Conservation (phyloP, 306 rosid genomes). For the Fragaria ananassa region DNA sequence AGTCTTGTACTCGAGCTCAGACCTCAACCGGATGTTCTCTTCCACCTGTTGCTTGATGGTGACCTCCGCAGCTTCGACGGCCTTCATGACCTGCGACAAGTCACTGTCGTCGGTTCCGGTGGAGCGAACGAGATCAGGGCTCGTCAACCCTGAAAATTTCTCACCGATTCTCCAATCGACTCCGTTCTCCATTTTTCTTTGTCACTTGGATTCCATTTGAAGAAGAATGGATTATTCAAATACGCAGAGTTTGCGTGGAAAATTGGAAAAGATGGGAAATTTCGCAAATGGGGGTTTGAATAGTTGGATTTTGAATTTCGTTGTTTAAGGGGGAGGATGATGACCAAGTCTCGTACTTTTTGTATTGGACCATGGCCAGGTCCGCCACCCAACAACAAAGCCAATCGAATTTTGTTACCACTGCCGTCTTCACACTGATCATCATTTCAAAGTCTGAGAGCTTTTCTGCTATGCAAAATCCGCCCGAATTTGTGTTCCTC, state of each 20-base stretch:
- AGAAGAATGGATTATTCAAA: not conserved
- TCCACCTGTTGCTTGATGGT: constrained; percentile 89
- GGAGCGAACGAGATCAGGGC: constrained; percentile 24
- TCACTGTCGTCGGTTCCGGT: constrained; percentile 47
- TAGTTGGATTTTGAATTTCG: not conserved
- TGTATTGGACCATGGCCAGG: not conserved
- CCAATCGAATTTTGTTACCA: not conserved
- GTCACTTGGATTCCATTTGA: not conserved
- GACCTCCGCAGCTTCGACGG: constrained; percentile 91
- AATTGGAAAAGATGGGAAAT: not conserved
- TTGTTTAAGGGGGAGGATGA: not conserved
- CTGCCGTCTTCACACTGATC: not conserved
- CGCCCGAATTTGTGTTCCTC: too few relatives aligned
- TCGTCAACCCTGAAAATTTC: constrained; percentile 57
- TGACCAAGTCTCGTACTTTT: not conserved
- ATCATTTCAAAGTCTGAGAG: too few relatives aligned
- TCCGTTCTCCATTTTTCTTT: constrained; percentile 69
- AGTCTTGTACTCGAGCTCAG: constrained; percentile 56
- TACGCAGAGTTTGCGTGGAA: not conserved
- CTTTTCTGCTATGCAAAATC: too few relatives aligned
- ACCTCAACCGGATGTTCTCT: constrained; percentile 66
- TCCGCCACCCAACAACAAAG: not conserved
- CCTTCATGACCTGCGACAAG: constrained; percentile 83
- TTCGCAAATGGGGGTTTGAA: not conserved
- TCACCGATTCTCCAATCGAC: constrained; percentile 60